Percentiles rank a stretch among this genome's conserved stretches.
Conservation (phyloP, 192 early-diverging fungal genomes). For the Ambispora gerdemannii region DNA sequence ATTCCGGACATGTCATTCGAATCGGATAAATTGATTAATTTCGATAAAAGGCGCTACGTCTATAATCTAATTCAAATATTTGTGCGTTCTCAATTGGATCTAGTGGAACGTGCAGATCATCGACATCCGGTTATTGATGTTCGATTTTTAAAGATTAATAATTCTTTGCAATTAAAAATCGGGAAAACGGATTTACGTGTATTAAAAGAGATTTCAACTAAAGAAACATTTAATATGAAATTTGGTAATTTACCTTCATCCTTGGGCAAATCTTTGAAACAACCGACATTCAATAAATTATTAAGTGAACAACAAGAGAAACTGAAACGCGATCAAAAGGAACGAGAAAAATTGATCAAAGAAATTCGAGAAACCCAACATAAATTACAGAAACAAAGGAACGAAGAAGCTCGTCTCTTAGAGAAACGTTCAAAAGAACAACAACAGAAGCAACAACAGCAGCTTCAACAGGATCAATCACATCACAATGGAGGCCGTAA, state of each 20-base stretch:
- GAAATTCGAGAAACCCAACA: conserved; percentile 56
- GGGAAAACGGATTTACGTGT: conserved; percentile 1
- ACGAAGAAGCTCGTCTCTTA: conserved; percentile 39
- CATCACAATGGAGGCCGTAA: too few species aligned
- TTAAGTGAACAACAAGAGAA: conserved; percentile 64
- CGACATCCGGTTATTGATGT: not conserved
- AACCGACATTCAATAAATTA: conserved; percentile 46
- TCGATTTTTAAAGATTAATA: not conserved
- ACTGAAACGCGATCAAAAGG: conserved; percentile 61
- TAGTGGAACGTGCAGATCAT: conserved; percentile 18
- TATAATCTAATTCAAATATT: conserved; percentile 51
- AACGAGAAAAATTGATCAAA: conserved; percentile 61
- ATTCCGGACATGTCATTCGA: conserved; percentile 55
- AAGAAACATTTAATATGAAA: too few species aligned
- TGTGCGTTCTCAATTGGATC: conserved; percentile 31
- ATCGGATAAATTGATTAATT: conserved; percentile 56
- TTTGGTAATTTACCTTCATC: too few species aligned
- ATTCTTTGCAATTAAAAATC: not conserved
- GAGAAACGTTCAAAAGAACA: conserved; percentile 33
- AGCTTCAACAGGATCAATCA: too few species aligned
- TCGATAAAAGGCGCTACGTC: conserved; percentile 67
- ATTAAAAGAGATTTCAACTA: conserved; percentile 39
- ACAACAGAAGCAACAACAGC: not conserved
- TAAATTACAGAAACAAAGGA: conserved; percentile 45
- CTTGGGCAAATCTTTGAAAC: too few species aligned